These are phyloP conservation scores for Cruciata laevipes DNA, from an alignment of 257 asterid genomes.

Conservation along the genomic window DNA sequence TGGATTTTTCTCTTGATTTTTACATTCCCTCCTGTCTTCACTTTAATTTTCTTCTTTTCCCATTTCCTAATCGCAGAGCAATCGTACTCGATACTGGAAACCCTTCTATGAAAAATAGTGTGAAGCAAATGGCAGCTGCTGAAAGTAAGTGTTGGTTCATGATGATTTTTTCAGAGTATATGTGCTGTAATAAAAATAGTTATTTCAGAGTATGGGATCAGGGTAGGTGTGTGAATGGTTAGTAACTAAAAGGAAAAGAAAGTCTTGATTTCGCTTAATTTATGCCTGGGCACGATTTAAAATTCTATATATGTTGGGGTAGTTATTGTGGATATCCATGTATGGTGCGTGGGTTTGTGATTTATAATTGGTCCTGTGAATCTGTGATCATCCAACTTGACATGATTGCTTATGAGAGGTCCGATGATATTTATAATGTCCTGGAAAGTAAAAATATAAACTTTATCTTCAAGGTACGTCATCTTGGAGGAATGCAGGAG, in stretches of 20 bases:
- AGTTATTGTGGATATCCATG: neutral
- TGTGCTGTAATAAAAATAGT: neutral
- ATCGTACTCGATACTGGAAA: slow-evolving; percentile 76
- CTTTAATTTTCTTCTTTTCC: slow-evolving; percentile 14
- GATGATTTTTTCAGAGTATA: neutral
- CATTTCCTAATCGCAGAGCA: slow-evolving; percentile 57
- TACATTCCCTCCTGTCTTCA: neutral
- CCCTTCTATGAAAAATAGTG: slow-evolving; percentile 68
- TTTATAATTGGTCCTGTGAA: neutral
- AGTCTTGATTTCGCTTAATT: too few species aligned
- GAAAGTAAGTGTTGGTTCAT: slow-evolving; percentile 51
- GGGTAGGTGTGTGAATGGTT: neutral
- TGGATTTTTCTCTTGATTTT: neutral
- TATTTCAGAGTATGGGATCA: neutral
- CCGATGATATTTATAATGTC: neutral
- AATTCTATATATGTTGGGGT: neutral
- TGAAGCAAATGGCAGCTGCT: slow-evolving; percentile 63
- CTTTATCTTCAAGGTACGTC: slow-evolving; percentile 52
- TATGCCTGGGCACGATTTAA: neutral
- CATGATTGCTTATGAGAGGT: neutral
- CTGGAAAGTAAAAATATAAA: slow-evolving; percentile 11
- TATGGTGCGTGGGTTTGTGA: neutral
- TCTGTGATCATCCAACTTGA: neutral
- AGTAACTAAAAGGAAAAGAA: neutral
- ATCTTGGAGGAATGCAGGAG: slow-evolving; percentile 56